Conservation (phyloP, 331 rosid genomes). For the Spiraea crenata region DNA sequence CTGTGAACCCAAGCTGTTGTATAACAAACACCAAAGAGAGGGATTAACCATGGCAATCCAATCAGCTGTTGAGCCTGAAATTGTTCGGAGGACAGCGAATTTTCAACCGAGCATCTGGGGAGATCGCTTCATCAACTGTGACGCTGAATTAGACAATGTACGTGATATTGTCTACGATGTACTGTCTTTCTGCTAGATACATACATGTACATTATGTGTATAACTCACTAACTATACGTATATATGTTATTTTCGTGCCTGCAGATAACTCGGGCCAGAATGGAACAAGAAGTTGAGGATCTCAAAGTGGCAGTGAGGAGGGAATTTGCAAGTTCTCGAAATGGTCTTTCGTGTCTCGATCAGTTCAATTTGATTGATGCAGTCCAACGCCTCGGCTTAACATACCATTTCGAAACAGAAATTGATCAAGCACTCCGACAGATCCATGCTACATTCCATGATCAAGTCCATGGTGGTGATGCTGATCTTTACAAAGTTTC, state of each 20-base stretch:
- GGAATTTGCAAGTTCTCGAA: background rate
- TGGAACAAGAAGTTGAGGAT: background rate
- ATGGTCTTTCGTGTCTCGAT: background rate
- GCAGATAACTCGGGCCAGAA: background rate
- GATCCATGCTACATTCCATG: background rate
- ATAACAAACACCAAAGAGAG: too few relatives aligned
- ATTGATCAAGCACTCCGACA: constrained; percentile 7
- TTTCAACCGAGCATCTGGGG: too few relatives aligned
- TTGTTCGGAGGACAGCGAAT: too few relatives aligned
- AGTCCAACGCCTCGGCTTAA: constrained; percentile 11
- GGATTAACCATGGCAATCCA: too few relatives aligned
- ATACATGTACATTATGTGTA: too few relatives aligned
- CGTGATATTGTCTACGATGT: too few relatives aligned
- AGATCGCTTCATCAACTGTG: too few relatives aligned
- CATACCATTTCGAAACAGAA: constrained; percentile 23
- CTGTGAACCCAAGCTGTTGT: too few relatives aligned
- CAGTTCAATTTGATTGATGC: constrained; percentile 14
- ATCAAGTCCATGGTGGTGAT: background rate
- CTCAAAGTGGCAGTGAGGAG: constrained; percentile 1
- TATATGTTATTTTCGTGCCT: background rate
- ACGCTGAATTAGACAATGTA: too few relatives aligned
- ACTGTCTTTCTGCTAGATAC: too few relatives aligned
- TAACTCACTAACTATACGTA: too few relatives aligned
- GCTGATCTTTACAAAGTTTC: background rate
- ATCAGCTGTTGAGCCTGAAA: too few relatives aligned